Percentiles rank a stretch among this genome's conserved stretches.
Conservation (phyloP, 352 stramenopile species). For the Phytopythium helicoides region DNA sequence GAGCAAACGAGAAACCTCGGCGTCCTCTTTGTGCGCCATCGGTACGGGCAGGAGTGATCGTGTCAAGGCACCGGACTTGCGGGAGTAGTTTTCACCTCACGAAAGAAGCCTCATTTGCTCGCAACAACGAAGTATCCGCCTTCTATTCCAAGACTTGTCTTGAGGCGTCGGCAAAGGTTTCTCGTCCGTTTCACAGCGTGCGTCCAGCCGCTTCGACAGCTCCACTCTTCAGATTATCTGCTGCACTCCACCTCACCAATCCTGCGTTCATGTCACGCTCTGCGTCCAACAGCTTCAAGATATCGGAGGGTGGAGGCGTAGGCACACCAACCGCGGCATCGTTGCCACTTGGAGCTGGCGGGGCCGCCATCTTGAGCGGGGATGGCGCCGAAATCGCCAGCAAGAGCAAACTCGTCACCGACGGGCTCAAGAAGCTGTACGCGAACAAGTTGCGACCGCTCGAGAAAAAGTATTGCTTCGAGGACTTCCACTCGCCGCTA, state of each 20-base stretch:
- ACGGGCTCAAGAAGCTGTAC: constrained; percentile 83
- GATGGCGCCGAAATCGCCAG: constrained; percentile 64
- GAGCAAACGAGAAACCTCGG: background rate
- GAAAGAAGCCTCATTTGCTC: no score
- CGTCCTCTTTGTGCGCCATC: constrained; percentile 4
- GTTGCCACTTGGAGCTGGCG: background rate
- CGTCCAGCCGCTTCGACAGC: no score
- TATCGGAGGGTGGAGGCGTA: background rate
- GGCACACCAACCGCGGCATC: background rate
- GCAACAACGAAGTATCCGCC: no score
- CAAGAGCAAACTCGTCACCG: constrained; percentile 69
- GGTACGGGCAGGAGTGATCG: no score
- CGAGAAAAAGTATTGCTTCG: constrained; percentile 92
- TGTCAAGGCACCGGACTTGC: no score
- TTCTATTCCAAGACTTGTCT: no score
- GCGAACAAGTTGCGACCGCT: constrained; percentile 73
- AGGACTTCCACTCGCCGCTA: constrained; percentile 92
- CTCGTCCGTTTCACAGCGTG: no score
- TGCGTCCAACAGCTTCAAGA: constrained; percentile 7
- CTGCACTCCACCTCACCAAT: no score
- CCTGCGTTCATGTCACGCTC: background rate
- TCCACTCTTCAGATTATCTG: no score
- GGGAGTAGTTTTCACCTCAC: no score
- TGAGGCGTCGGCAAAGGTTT: no score
- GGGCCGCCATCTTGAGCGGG: constrained; percentile 32